phyloP scores from a whole-genome alignment of 2,329 filamentous ascomycete genomes.

The Leptodontidium sp. region DNA sequence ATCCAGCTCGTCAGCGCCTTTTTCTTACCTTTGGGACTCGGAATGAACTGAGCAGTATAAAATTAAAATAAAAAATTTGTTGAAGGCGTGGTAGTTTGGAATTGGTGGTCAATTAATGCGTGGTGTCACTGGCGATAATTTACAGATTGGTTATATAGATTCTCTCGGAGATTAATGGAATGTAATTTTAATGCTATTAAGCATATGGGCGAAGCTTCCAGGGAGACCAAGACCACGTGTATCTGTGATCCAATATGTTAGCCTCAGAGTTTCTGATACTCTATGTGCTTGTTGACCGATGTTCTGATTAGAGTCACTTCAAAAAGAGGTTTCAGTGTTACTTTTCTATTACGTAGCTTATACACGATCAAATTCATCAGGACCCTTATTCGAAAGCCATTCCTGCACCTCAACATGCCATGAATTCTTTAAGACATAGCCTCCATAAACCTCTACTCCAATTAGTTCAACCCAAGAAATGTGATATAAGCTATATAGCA shows the following conservation, averaged over 20 bases:
- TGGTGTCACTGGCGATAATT: neutral
- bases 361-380: neutral
- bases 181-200: neutral
- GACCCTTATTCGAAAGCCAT: neutral
- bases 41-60: neutral
- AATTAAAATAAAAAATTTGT: neutral
- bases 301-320: no score
- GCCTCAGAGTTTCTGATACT: no score
- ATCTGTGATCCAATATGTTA: no score
- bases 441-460: neutral
- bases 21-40: neutral
- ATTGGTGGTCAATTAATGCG: neutral
- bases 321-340: no score
- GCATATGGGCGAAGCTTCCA: neutral
- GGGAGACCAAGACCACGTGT: no score
- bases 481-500: constrained; percentile 18
- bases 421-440: no score
- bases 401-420: neutral
- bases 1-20: constrained; percentile 40
- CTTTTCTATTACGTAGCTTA: no score
- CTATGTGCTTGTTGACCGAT: no score
- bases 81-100: neutral
- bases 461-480: neutral
- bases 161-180: neutral
- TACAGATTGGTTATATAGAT: neutral